Evolutionary conservation across 2,329 filamentous ascomycete species (phyloP).

Genomic region (Plenodomus biglobosus): DNA sequence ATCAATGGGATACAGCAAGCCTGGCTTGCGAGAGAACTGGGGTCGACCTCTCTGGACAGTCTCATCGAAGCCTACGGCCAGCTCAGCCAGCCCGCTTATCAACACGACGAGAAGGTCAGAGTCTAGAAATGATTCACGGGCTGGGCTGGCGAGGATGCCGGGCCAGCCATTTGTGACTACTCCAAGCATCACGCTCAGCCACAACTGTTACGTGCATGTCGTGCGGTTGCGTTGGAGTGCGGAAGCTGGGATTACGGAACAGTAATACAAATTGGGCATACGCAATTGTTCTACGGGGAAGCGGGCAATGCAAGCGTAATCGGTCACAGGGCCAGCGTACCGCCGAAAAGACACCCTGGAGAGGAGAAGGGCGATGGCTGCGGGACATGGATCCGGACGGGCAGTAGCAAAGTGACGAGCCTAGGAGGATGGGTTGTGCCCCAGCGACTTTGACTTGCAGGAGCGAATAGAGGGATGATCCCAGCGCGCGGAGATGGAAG

Average conservation of each 20-base stretch:
- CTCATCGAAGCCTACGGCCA: no score
- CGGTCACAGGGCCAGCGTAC: constrained; percentile 9
- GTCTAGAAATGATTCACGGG: neutral
- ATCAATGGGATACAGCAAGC: no score
- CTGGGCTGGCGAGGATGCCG: neutral
- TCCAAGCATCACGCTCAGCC: constrained; percentile 1
- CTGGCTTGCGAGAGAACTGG: no score
- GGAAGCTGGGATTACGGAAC: constrained; percentile 3
- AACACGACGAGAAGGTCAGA: neutral
- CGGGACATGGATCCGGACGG: neutral
- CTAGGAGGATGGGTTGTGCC: neutral
- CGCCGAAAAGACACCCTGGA: constrained; percentile 10
- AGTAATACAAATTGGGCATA: constrained; percentile 15
- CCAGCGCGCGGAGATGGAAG: constrained; percentile 9
- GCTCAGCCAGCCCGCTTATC: neutral
- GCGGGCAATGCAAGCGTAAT: constrained; percentile 15
- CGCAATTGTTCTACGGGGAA: constrained; percentile 14
- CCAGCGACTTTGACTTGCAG: constrained; percentile 3
- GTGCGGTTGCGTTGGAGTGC: constrained; percentile 7
- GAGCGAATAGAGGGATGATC: constrained; percentile 8
- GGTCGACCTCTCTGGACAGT: no score
- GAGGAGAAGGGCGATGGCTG: constrained; percentile 7
- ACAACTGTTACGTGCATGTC: constrained; percentile 10
- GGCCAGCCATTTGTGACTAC: neutral
- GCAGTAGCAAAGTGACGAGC: neutral